Evolutionary conservation across 106 monocot genomes (phyloP).

Genomic region (Chionographis japonica): DNA sequence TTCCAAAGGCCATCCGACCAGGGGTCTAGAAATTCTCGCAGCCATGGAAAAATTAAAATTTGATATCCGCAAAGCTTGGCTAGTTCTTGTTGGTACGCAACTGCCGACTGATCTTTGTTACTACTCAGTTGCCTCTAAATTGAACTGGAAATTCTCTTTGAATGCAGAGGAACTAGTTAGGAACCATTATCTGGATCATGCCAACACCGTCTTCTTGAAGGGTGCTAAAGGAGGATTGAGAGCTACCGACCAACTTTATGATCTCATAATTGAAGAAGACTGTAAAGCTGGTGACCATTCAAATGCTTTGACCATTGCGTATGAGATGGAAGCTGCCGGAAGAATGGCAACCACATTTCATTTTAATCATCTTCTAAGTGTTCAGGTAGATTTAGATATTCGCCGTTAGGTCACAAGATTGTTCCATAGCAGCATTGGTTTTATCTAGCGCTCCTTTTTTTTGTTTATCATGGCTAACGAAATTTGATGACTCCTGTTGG

Average conservation of each 20-base stretch:
- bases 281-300: slow-evolving; percentile 98
- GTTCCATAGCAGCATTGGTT: too few relatives aligned
- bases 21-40: slow-evolving; percentile 88
- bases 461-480: too few relatives aligned
- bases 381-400: slow-evolving; percentile 52
- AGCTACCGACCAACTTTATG: slow-evolving; percentile 91
- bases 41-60: slow-evolving; percentile 94
- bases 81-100: slow-evolving; percentile 74
- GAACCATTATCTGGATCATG: slow-evolving; percentile 69
- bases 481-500: too few relatives aligned
- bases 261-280: slow-evolving; percentile 90
- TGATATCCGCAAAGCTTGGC: slow-evolving; percentile 94
- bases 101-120: background rate
- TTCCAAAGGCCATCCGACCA: slow-evolving; percentile 73
- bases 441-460: too few relatives aligned
- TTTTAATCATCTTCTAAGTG: slow-evolving; percentile 96
- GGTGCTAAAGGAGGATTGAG: slow-evolving; percentile 85
- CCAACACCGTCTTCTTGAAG: slow-evolving; percentile 87
- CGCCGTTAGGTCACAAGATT: background rate
- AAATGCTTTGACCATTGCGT: slow-evolving; percentile 96
- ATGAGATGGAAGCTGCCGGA: slow-evolving; percentile 97
- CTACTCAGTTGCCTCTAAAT: slow-evolving; percentile 7
- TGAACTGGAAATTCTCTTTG: slow-evolving; percentile 4
- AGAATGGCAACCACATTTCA: slow-evolving; percentile 99
- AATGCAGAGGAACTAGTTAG: slow-evolving; percentile 78